These are phyloP conservation scores for Syncephalastrum contaminatum DNA, from an alignment of 371 early-diverging fungal species.

Conservation along the genomic window DNA sequence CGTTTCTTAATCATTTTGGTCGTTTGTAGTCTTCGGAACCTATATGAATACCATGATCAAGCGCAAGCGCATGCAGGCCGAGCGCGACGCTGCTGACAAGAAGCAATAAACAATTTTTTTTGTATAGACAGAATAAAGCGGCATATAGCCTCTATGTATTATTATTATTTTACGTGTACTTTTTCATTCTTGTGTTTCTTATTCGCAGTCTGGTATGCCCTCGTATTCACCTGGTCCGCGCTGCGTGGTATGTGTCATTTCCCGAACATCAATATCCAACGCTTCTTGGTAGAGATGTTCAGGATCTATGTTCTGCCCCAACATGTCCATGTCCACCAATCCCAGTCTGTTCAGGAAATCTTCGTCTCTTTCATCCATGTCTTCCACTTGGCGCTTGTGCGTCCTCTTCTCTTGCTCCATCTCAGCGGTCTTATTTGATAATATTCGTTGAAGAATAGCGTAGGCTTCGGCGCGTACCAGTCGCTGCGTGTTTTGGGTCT, in stretches of 20 bases:
- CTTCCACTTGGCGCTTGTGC: conserved; percentile 5
- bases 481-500: conserved; percentile 31
- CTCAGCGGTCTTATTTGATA: not conserved
- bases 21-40: conserved; percentile 65
- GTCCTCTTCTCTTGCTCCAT: not conserved
- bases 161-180: no score
- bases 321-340: conserved; percentile 16
- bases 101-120: conserved; percentile 20
- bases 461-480: conserved; percentile 35
- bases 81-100: conserved; percentile 36
- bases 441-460: conserved; percentile 19
- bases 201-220: conserved; percentile 13
- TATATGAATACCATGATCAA: conserved; percentile 81
- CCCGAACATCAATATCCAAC: conserved; percentile 35
- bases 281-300: conserved; percentile 46
- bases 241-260: conserved; percentile 31
- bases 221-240: conserved; percentile 13
- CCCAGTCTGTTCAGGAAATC: conserved; percentile 20
- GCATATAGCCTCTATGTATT: no score
- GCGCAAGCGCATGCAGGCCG: conserved; percentile 51
- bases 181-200: not conserved
- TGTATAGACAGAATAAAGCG: no score
- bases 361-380: conserved; percentile 11
- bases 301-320: conserved; percentile 27
- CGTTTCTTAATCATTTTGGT: not conserved